Percentiles rank a stretch among this genome's conserved stretches.
Evolutionary conservation across 1,284 basidiomycete species (phyloP).

Genomic region (Inonotus obliquus): DNA sequence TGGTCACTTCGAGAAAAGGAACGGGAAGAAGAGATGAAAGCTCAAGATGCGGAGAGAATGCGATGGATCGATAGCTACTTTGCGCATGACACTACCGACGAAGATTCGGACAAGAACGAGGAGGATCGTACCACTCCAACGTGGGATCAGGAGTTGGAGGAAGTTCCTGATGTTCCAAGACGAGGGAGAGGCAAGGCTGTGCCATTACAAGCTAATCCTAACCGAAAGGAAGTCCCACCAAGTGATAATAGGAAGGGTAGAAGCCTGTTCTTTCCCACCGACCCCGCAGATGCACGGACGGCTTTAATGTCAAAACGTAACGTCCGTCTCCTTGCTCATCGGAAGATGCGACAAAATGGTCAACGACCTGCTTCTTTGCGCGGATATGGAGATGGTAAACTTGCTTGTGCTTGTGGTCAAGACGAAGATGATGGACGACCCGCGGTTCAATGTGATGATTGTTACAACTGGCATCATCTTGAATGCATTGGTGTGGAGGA

Average conservation of each 20-base stretch:
- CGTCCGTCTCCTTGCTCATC: conserved; percentile 51
- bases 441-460: conserved; percentile 73
- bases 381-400: conserved; percentile 36
- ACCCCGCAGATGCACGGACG: conserved; percentile 67
- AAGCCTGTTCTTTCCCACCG: conserved; percentile 45
- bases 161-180: conserved; percentile 31
- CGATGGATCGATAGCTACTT: conserved; percentile 31
- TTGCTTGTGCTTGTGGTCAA: conserved; percentile 55
- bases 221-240: not conserved
- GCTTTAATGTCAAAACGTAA: conserved; percentile 66
- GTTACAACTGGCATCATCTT: conserved; percentile 73
- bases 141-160: conserved; percentile 30
- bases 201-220: conserved; percentile 41
- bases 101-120: conserved; percentile 27
- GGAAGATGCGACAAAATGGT: conserved; percentile 25
- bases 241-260: conserved; percentile 22
- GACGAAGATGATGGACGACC: conserved; percentile 54
- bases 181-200: conserved; percentile 58
- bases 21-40: conserved; percentile 43
- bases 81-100: conserved; percentile 33
- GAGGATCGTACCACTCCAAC: conserved; percentile 31
- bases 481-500: conserved; percentile 64
- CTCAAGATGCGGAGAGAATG: conserved; percentile 50
- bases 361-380: conserved; percentile 21
- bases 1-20: conserved; percentile 61